Base-by-base conservation (phyloP, 1,284 basidiomycete genomes). In the Caloboletus firmus region DNA sequence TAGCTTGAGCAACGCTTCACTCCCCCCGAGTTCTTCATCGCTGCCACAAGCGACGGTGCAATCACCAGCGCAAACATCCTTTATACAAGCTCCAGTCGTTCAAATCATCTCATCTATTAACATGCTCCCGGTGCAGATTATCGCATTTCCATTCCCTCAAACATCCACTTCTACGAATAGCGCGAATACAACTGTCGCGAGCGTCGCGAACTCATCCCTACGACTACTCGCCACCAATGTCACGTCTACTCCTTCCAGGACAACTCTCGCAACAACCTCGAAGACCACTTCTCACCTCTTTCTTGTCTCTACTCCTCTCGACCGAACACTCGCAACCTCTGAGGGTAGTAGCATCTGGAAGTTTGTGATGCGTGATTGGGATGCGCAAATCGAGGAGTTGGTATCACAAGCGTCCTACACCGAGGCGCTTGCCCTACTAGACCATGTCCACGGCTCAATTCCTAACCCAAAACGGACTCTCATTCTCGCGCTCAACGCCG, bases 371-470 rank as follows among this genome's bases (percentile, higher is more conserved):
- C 81, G 80, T 52, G 74, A 85, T 3, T 91, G 94, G 87, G 79
- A 80, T 1, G 81, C 85, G 24, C 93, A 97, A 64, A 79, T 98
- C 10, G 91, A 97, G 57, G 91, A 95, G 63, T 79, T 98, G 13
- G 85, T 95, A 0, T 71, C 78, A 34, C 77, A 74, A 4, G 91
- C 88, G 2, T 75, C 82, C 45, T 95, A 95, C 67, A 76, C 79
- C 0, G 91, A 96, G 65, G 94, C 93, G 0, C 78, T 97, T 18
- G 82, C 87, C 1, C 74, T 98, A 12, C 76, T 98, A 6, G 87
- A 92, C 48, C 84, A 32, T 13, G 41, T 69, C 24, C 49, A 64
- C 17, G 59, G 61, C 18, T 43, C 49, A 36, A 36, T 35, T 36
- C 56, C 89, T 82, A 80, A 80, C 18, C 72, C 77, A 47, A 75